Evolutionary conservation across 2,329 filamentous ascomycete genomes (phyloP), one percentile per base, ranked within the genome.

Genomic region (Pyrenophora tritici-repentis): DNA sequence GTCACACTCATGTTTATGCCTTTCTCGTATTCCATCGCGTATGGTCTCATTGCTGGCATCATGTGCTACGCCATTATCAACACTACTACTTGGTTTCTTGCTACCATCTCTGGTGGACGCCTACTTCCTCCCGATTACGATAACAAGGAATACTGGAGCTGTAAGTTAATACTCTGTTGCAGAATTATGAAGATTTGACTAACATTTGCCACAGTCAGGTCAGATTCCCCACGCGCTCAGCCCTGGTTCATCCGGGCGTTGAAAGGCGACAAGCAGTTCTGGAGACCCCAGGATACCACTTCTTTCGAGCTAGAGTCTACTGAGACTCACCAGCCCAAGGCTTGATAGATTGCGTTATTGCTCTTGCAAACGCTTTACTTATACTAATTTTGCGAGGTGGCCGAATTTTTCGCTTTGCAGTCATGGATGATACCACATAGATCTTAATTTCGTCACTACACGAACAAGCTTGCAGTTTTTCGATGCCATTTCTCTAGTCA

Each of bases 21-120:
- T 0, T 94, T 95, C 75, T 91, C 89, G 1, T 96, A 94, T 78
- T 90, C 86, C 26, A 94, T 95, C 64, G 89, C 91, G 4, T 89
- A 95, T 68, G 91, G 91, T 38, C 80, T 96, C 10, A 94, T 95
- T 59, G 89, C 83, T 2, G 89, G 90, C 37, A 88, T 95, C 64
- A 79, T 87, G 63, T 84, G 84, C 36, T 95, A 94, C 73, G 86
- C 87, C 42, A 70, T 88, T 56, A 81, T 95, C 72, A 95, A 96
- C 74, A 82, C 80, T 0, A 66, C 81, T 10, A 85, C 89, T 5
- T 92, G 63, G 63, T 56, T 53, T n/a, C 33, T 66, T 18, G 60
- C 47, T 14, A 33, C 38, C 18, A 45, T 66, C 31, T 56, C 57
- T 1, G 44, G 57, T 24, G 62, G 61, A 24, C 51, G 54, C 4